These are phyloP conservation scores for Pythium grandisporangium DNA, from an alignment of 352 stramenopile genomes.

Conservation along the genomic window DNA sequence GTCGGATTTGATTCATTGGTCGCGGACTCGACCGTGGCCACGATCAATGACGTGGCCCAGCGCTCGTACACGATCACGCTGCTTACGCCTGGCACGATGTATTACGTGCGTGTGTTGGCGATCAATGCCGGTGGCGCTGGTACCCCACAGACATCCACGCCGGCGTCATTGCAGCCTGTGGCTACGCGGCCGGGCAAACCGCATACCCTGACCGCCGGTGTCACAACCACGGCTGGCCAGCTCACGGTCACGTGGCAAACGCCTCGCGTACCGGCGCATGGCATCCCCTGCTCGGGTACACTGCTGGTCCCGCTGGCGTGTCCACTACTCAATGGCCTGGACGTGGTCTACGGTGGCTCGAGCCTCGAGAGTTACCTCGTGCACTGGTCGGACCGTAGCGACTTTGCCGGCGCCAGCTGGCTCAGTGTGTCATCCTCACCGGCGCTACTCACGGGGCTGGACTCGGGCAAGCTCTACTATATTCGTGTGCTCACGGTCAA, in stretches of 20 bases:
- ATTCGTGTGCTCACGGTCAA: slow-evolving; percentile 82
- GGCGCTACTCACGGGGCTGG: slow-evolving; percentile 48
- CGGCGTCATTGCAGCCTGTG: slow-evolving; percentile 32
- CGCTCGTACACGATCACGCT: slow-evolving; percentile 71
- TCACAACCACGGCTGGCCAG: slow-evolving; percentile 19
- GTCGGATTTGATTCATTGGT: slow-evolving; percentile 81
- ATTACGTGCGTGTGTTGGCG: slow-evolving; percentile 88
- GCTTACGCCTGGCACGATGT: slow-evolving; percentile 71
- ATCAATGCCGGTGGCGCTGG: slow-evolving; percentile 48
- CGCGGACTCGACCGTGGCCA: slow-evolving; percentile 44
- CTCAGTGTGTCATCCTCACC: slow-evolving; percentile 52
- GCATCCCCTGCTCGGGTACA: slow-evolving; percentile 60
- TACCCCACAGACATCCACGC: slow-evolving; percentile 41
- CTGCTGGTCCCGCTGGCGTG: slow-evolving; percentile 41
- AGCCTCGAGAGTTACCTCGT: slow-evolving; percentile 89
- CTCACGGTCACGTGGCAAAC: slow-evolving; percentile 57
- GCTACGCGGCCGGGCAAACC: slow-evolving; percentile 62
- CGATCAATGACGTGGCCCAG: slow-evolving; percentile 46
- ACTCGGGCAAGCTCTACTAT: slow-evolving; percentile 66
- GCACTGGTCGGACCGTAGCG: slow-evolving; percentile 74
- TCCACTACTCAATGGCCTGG: slow-evolving; percentile 53
- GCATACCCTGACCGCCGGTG: slow-evolving; percentile 26
- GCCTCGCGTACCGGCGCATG: slow-evolving; percentile 49
- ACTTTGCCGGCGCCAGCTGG: slow-evolving; percentile 72
- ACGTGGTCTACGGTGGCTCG: slow-evolving; percentile 87